Evolutionary conservation across 176 grass and related monocot species (phyloP).

Genomic region (Carex cristatella): DNA sequence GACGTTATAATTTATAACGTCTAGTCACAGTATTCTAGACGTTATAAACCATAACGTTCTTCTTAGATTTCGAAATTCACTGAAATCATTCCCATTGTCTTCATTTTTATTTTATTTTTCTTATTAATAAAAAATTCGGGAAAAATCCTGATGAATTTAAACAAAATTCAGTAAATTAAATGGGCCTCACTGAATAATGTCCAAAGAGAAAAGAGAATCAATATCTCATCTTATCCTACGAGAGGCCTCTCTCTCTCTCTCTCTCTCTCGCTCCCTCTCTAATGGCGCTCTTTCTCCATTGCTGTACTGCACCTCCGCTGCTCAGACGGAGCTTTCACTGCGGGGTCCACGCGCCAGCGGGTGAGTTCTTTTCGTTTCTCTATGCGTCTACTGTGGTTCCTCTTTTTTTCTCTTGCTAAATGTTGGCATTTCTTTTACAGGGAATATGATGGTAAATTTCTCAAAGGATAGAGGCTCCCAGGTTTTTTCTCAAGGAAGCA

Average conservation of each 20-base stretch:
- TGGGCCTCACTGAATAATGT: not conserved
- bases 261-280: not conserved
- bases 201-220: not conserved
- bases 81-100: too few species aligned
- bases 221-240: not conserved
- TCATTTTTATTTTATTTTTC: too few species aligned
- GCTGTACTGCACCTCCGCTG: constrained; percentile 20
- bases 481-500: constrained; percentile 1
- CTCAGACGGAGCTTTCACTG: constrained; percentile 1
- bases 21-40: too few species aligned
- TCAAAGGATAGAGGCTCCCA: constrained; percentile 4
- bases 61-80: too few species aligned
- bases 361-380: not conserved
- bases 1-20: too few species aligned
- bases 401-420: not conserved
- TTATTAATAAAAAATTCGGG: too few species aligned
- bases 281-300: constrained; percentile 54
- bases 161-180: not conserved
- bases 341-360: not conserved
- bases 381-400: not conserved
- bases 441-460: constrained; percentile 23
- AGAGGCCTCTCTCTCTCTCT: not conserved
- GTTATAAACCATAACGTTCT: too few species aligned
- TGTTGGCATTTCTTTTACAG: not conserved
- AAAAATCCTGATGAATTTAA: not conserved